Conservation (phyloP, 495 filamentous ascomycete species). For the Trichoderma virens region DNA sequence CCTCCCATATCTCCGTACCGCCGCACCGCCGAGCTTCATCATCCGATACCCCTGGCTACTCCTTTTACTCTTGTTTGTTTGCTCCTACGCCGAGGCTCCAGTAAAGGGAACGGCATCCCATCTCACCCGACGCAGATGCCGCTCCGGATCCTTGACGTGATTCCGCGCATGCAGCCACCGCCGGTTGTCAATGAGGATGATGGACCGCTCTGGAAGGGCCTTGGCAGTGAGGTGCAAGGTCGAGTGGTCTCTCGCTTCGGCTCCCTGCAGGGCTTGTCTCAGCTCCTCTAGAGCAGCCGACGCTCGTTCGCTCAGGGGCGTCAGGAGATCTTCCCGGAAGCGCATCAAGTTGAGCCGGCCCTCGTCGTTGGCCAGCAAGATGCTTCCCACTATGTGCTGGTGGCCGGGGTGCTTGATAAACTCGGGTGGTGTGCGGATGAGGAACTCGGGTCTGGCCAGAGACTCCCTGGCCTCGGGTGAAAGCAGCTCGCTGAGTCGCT, state of each 20-base stretch:
- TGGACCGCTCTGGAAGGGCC: slow-evolving; percentile 20
- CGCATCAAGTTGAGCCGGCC: slow-evolving; percentile 17
- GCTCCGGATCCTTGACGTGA: slow-evolving; percentile 27
- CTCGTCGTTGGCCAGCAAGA: not conserved
- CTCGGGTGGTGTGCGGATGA: slow-evolving; percentile 27
- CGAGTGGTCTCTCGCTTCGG: not conserved
- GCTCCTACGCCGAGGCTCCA: too few species aligned
- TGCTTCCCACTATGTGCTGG: slow-evolving; percentile 15
- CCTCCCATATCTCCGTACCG: too few species aligned
- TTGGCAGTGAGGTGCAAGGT: slow-evolving; percentile 19
- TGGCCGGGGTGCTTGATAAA: slow-evolving; percentile 20
- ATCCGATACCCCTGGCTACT: too few species aligned
- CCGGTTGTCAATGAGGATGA: slow-evolving; percentile 31
- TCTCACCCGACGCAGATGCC: slow-evolving; percentile 30
- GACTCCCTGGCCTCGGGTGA: slow-evolving; percentile 16
- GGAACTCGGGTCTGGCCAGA: slow-evolving; percentile 19
- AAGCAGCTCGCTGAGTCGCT: slow-evolving; percentile 20
- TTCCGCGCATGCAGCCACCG: slow-evolving; percentile 33
- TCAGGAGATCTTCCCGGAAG: slow-evolving; percentile 27
- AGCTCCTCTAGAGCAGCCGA: slow-evolving; percentile 22
- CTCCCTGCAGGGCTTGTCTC: slow-evolving; percentile 13
- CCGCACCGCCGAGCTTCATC: not conserved
- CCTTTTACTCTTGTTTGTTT: too few species aligned
- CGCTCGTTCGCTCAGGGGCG: slow-evolving; percentile 17
- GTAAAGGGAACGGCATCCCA: slow-evolving; percentile 23